These are phyloP conservation scores for Suhomyces chickasaworum DNA, from an alignment of 1,139 yeast species.

Conservation along the genomic window DNA sequence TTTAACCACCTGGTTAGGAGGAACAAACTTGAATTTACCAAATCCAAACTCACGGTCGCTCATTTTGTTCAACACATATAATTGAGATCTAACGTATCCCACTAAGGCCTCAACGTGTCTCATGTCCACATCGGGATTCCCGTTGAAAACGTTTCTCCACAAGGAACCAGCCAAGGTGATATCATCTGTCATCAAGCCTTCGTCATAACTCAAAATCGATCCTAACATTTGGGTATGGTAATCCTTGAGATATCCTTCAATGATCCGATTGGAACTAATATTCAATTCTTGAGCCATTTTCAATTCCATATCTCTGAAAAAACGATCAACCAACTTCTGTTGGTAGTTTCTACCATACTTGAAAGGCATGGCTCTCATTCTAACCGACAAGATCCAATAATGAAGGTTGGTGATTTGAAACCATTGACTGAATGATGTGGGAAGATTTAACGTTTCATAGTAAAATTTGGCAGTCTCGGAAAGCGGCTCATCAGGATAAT, in stretches of 20 bases:
- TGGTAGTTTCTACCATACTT: constrained; percentile 88
- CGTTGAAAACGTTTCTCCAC: constrained; percentile 91
- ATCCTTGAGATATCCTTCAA: constrained; percentile 85
- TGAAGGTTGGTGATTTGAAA: constrained; percentile 89
- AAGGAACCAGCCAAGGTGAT: constrained; percentile 83
- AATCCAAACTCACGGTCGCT: constrained; percentile 91
- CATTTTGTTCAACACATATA: constrained; percentile 81
- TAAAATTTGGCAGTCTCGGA: constrained; percentile 68
- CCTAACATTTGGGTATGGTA: constrained; percentile 91
- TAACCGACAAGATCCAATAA: constrained; percentile 88
- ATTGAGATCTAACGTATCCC: constrained; percentile 84
- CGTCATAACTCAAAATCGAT: constrained; percentile 86
- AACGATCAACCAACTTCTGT: constrained; percentile 85
- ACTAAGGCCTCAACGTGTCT: constrained; percentile 85
- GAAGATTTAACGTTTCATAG: constrained; percentile 79
- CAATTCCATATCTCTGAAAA: constrained; percentile 86
- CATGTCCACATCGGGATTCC: constrained; percentile 78
- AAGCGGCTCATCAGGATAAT: constrained; percentile 68
- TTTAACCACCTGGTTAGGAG: constrained; percentile 80
- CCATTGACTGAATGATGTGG: constrained; percentile 91
- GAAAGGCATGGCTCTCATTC: constrained; percentile 96
- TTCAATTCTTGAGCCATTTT: constrained; percentile 84
- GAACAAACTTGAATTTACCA: constrained; percentile 82
- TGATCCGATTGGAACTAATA: constrained; percentile 78
- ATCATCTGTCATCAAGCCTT: constrained; percentile 82